These are phyloP conservation scores for Puccinellia tenuiflora DNA, from an alignment of 176 grass and related monocot species.

Conservation along the genomic window DNA sequence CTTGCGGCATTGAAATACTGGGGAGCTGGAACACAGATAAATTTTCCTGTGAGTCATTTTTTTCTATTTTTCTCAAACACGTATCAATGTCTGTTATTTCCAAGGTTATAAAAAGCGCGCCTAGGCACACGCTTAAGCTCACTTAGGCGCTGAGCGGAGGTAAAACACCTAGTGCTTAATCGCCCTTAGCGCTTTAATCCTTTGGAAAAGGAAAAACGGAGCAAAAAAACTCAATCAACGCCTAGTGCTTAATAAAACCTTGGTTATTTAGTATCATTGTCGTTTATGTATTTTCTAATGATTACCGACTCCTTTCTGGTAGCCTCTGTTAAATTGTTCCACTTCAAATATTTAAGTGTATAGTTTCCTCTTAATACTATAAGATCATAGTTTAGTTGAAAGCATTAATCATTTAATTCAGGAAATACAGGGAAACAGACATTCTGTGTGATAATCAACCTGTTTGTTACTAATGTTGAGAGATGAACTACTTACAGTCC, in stretches of 20 bases:
- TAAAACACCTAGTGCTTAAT: too few relatives aligned
- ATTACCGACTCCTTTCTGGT: not conserved
- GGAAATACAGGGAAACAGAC: not conserved
- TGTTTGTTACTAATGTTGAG: conserved; percentile 2
- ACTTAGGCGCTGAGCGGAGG: too few relatives aligned
- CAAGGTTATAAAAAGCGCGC: too few relatives aligned
- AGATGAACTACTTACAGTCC: not conserved
- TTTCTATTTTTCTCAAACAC: not conserved
- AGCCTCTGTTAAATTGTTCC: not conserved
- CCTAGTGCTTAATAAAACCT: too few relatives aligned
- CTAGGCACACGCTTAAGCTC: too few relatives aligned
- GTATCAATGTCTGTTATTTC: not conserved
- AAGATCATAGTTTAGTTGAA: not conserved
- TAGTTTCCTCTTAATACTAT: not conserved
- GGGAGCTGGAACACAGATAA: conserved; percentile 97
- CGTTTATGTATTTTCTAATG: not conserved
- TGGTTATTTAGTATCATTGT: not conserved
- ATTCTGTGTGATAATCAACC: not conserved
- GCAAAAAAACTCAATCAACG: too few relatives aligned
- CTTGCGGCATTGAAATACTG: conserved; percentile 98
- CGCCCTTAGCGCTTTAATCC: too few relatives aligned
- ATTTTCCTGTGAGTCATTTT: conserved; percentile 80
- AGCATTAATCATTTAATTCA: not conserved
- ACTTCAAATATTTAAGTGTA: not conserved
- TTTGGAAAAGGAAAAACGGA: too few relatives aligned